A percentile compares a stretch with the other conserved stretches of the same genome.
phyloP scores from a whole-genome alignment of 1,284 basidiomycete species.

The Cutaneotrichosporon sp. region DNA sequence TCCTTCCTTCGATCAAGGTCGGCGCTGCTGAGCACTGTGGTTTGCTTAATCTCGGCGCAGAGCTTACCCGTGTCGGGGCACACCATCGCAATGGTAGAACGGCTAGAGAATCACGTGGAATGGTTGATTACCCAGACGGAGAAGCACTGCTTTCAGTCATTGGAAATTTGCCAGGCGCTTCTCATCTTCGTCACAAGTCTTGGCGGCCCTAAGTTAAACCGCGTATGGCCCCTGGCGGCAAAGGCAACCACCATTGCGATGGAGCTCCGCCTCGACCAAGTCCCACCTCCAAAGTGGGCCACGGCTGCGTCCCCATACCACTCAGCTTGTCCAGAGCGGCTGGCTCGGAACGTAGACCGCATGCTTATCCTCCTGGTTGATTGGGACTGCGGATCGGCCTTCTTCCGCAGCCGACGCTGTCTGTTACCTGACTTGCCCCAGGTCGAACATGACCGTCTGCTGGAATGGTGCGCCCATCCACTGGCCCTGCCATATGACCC shows the following conservation, averaged over 20 bases:
- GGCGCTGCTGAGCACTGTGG: conserved; percentile 8
- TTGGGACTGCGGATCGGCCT: conserved; percentile 17
- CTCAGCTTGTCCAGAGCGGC: background rate
- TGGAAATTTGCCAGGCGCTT: conserved; percentile 21
- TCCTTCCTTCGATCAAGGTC: conserved; percentile 14
- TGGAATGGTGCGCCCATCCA: background rate
- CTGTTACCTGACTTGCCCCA: conserved; percentile 10
- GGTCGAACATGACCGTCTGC: background rate
- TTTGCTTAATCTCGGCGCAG: conserved; percentile 17
- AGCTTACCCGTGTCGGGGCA: conserved; percentile 19
- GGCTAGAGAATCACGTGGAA: conserved; percentile 20
- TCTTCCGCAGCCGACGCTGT: conserved; percentile 14
- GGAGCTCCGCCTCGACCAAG: conserved; percentile 17
- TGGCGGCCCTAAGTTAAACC: conserved; percentile 3
- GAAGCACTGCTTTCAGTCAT: conserved; percentile 13
- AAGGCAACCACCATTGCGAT: conserved; percentile 14
- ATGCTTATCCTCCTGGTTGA: conserved; percentile 13
- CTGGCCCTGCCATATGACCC: background rate
- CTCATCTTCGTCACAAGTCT: conserved; percentile 7
- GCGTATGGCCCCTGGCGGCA: conserved; percentile 4
- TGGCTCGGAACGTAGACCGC: conserved; percentile 16
- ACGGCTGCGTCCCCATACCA: conserved; percentile 1
- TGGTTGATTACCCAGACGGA: conserved; percentile 6
- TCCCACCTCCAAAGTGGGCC: conserved; percentile 12
- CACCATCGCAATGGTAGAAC: conserved; percentile 11